These are phyloP conservation scores for Colletotrichum falcatum DNA, from an alignment of 2,329 filamentous ascomycete species.

Conservation along the genomic window DNA sequence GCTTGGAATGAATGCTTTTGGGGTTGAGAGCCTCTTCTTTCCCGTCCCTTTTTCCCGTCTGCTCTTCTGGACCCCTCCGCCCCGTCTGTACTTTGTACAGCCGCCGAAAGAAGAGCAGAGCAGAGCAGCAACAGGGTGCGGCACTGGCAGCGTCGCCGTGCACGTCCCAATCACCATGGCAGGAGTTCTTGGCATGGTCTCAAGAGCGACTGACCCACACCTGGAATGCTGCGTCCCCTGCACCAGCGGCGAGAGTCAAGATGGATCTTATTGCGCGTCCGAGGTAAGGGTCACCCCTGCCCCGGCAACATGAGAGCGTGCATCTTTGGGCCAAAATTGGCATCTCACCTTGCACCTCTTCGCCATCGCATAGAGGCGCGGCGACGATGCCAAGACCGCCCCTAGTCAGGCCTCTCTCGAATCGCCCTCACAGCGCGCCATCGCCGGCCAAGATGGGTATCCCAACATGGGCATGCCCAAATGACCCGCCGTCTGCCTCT, in stretches of 20 bases:
- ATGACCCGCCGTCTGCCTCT: conserved; percentile 32
- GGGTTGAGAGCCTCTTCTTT: conserved; percentile 17
- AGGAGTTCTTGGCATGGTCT: conserved; percentile 39
- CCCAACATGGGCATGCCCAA: conserved; percentile 29
- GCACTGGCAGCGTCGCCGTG: conserved; percentile 28
- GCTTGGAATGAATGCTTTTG: not conserved
- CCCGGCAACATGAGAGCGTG: conserved; percentile 27
- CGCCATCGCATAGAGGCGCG: conserved; percentile 38
- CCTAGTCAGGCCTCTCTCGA: conserved; percentile 38
- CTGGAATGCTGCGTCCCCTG: conserved; percentile 32
- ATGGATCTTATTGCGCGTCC: conserved; percentile 25
- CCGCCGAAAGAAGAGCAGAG: conserved; percentile 1
- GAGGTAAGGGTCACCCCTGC: conserved; percentile 9
- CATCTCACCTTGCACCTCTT: conserved; percentile 33
- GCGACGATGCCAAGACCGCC: conserved; percentile 40
- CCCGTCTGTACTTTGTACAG: conserved; percentile 22
- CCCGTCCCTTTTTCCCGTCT: conserved; percentile 11
- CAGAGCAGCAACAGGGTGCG: conserved; percentile 10
- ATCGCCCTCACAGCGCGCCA: conserved; percentile 26
- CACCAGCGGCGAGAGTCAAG: conserved; percentile 23
- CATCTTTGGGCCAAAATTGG: conserved; percentile 39
- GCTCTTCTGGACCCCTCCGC: conserved; percentile 3
- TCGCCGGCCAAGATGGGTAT: conserved; percentile 29
- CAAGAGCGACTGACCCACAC: conserved; percentile 40
- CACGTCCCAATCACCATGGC: conserved; percentile 30